Percentiles rank a stretch among this genome's conserved stretches.
Conservation (phyloP, 371 early-diverging fungal genomes). For the Saksenaea vasiformis region DNA sequence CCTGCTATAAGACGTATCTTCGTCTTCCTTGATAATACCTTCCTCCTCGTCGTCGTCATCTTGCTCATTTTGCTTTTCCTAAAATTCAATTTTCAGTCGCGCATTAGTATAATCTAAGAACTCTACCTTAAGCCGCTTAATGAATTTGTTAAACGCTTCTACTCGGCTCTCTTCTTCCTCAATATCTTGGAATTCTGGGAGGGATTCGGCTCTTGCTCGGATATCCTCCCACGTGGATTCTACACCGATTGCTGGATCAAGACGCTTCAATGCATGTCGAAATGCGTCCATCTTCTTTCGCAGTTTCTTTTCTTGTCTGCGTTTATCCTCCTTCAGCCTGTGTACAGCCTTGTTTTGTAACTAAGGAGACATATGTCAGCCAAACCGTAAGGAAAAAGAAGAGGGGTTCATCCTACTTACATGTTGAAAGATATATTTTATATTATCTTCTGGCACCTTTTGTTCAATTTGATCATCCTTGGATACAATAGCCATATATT, state of each 20-base stretch:
- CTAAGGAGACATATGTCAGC: conserved; percentile 10
- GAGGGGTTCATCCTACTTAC: conserved; percentile 11
- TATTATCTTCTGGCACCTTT: conserved; percentile 29
- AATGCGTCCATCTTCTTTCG: conserved; percentile 77
- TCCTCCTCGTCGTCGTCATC: conserved; percentile 27
- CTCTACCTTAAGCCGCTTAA: conserved; percentile 67
- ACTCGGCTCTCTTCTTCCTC: conserved; percentile 66
- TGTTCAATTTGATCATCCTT: conserved; percentile 29
- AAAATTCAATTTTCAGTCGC: not conserved
- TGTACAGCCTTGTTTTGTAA: conserved; percentile 59
- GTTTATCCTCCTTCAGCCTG: conserved; percentile 71
- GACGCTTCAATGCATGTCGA: conserved; percentile 66
- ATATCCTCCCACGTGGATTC: conserved; percentile 75
- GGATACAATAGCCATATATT: conserved; percentile 36
- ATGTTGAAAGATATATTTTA: conserved; percentile 38
- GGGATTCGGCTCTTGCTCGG: conserved; percentile 51
- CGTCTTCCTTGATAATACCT: conserved; percentile 29
- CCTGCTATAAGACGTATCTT: conserved; percentile 13
- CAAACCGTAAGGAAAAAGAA: not conserved
- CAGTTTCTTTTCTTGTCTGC: conserved; percentile 68
- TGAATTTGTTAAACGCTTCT: conserved; percentile 75
- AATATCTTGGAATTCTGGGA: conserved; percentile 64
- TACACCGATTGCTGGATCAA: conserved; percentile 60
- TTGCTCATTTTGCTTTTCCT: conserved; percentile 20
- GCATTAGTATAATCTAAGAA: not conserved